These are phyloP conservation scores for Cymbopogon citratus DNA, from an alignment of 176 grass and related monocot species.

Conservation along the genomic window DNA sequence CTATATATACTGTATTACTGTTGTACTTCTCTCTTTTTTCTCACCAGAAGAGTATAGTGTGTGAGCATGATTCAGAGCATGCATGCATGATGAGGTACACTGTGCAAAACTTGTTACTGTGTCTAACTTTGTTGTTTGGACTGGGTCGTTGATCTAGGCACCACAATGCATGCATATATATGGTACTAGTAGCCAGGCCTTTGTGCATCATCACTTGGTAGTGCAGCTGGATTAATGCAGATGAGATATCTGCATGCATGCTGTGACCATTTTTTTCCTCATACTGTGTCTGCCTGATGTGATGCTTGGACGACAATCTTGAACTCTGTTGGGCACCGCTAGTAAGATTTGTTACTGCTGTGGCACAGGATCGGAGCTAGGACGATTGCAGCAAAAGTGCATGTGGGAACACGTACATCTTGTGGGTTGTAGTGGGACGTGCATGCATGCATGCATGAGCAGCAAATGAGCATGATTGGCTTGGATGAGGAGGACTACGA, in stretches of 20 bases:
- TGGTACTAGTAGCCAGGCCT: too few relatives aligned
- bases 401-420: slow-evolving; percentile 17
- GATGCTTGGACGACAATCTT: not conserved
- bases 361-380: not conserved
- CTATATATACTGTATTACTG: not conserved
- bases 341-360: not conserved
- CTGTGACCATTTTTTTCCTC: slow-evolving; percentile 5
- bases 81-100: not conserved
- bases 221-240: too few relatives aligned
- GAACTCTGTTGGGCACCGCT: not conserved
- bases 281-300: not conserved
- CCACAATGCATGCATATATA: not conserved
- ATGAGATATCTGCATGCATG: too few relatives aligned
- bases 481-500: not conserved
- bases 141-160: not conserved
- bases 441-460: not conserved
- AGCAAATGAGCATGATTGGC: not conserved
- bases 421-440: slow-evolving; percentile 1
- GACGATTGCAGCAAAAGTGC: slow-evolving; percentile 16
- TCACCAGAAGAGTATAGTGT: slow-evolving; percentile 41
- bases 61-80: not conserved
- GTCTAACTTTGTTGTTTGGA: not conserved
- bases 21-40: slow-evolving; percentile 24
- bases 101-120: slow-evolving; percentile 19
- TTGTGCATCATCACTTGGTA: not conserved